These are phyloP conservation scores for Globisporangium carolinianum DNA, from an alignment of 352 stramenopile genomes.

Conservation along the genomic window DNA sequence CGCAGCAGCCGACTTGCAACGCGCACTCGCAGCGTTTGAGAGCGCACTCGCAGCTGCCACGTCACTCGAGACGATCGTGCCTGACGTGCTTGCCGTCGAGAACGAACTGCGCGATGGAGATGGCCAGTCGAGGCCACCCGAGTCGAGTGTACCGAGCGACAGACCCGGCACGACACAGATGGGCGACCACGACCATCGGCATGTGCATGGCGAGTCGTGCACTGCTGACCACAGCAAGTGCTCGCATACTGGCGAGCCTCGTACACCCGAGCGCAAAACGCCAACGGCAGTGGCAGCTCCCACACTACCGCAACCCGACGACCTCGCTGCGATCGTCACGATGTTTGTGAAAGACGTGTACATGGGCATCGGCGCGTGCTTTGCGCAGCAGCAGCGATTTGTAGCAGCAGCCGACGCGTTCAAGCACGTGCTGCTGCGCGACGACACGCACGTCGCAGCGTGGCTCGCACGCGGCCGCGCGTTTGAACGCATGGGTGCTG, in stretches of 20 bases:
- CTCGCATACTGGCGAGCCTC: too few relatives aligned
- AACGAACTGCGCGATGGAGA: constrained; percentile 2
- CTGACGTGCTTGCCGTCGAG: constrained; percentile 25
- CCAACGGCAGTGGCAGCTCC: neutral
- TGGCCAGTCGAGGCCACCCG: neutral
- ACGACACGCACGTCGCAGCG: constrained; percentile 33
- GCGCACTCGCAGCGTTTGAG: constrained; percentile 24
- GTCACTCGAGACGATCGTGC: constrained; percentile 32
- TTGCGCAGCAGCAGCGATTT: constrained; percentile 20
- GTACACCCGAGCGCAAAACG: constrained; percentile 5
- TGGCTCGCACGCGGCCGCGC: constrained; percentile 46
- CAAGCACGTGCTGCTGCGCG: constrained; percentile 57
- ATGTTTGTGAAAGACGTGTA: constrained; percentile 73
- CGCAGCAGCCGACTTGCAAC: constrained; percentile 1
- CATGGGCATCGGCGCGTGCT: constrained; percentile 40
- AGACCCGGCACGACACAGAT: neutral
- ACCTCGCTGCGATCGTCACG: constrained; percentile 41
- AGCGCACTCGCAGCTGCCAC: constrained; percentile 22
- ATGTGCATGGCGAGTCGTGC: constrained; percentile 1
- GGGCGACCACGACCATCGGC: neutral
- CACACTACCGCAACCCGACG: constrained; percentile 31
- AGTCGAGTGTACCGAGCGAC: neutral
- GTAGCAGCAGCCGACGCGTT: constrained; percentile 49
- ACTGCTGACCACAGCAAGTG: too few relatives aligned
- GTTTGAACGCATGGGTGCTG: constrained; percentile 47